phyloP scores from a whole-genome alignment of 768 basidiomycete genomes.

The Inosperma sp. region DNA sequence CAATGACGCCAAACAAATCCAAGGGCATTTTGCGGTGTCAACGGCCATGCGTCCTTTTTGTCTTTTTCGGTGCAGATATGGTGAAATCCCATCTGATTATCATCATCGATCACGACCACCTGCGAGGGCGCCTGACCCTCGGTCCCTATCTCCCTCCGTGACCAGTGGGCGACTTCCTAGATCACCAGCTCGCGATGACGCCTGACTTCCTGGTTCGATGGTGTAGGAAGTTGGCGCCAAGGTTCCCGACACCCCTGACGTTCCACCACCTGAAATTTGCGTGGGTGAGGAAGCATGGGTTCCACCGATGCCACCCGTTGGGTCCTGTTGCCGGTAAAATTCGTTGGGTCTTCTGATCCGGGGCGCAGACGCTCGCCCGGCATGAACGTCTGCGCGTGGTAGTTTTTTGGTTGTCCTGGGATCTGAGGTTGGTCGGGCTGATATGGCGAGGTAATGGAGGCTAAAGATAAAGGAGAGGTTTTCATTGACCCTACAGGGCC shows the following conservation, averaged over 20 bases:
- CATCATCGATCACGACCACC: conserved; percentile 9
- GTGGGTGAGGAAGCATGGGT: conserved; percentile 6
- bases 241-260: conserved; percentile 4
- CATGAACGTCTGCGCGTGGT: conserved; percentile 69
- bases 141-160: conserved; percentile 4
- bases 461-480: conserved; percentile 35
- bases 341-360: conserved; percentile 41
- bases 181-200: background rate
- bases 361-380: conserved; percentile 80
- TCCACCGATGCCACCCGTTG: conserved; percentile 8
- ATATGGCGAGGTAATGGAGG: conserved; percentile 40
- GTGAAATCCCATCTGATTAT: background rate
- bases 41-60: too few relatives aligned
- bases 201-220: background rate
- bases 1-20: too few relatives aligned
- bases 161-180: background rate
- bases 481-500: conserved; percentile 20
- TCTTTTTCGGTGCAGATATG: too few relatives aligned
- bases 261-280: conserved; percentile 26
- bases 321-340: conserved; percentile 20
- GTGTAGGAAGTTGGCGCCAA: conserved; percentile 9
- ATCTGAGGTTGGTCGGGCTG: conserved; percentile 22
- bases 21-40: too few relatives aligned
- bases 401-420: conserved; percentile 60
- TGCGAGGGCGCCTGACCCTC: background rate